Evolutionary conservation across 2,329 filamentous ascomycete genomes (phyloP).

Genomic region (Furcasterigmium sp.): DNA sequence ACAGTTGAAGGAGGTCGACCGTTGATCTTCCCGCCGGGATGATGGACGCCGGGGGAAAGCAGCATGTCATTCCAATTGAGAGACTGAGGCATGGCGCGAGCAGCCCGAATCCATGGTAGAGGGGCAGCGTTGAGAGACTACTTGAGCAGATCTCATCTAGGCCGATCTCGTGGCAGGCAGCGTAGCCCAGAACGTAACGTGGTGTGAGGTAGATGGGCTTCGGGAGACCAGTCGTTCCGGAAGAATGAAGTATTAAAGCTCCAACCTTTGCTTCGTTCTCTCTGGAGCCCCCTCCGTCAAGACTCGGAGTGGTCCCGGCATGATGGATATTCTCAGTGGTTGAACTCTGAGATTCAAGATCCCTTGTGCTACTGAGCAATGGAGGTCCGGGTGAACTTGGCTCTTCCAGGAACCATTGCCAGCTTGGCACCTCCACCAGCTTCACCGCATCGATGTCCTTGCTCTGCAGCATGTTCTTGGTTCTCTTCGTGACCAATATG

Average conservation of each 20-base stretch:
- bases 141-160: conserved; percentile 13
- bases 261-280: neutral
- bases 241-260: conserved; percentile 24
- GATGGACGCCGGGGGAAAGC: conserved; percentile 18
- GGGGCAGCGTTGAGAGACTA: conserved; percentile 25
- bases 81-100: conserved; percentile 23
- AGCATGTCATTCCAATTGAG: conserved; percentile 20
- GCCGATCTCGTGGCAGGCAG: conserved; percentile 20
- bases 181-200: conserved; percentile 20
- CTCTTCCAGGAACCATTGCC: neutral
- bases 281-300: too few relatives aligned
- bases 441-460: neutral
- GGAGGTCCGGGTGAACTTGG: neutral
- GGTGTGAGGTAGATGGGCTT: conserved; percentile 26
- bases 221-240: conserved; percentile 27
- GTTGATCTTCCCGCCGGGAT: conserved; percentile 18
- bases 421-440: neutral
- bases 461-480: neutral
- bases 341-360: too few relatives aligned
- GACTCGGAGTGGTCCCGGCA: too few relatives aligned
- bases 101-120: conserved; percentile 28
- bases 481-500: conserved; percentile 11
- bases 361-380: neutral
- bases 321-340: too few relatives aligned
- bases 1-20: conserved; percentile 15